phyloP scores from a whole-genome alignment of 1,139 yeast species.

The Geotrichum bryndzae region DNA sequence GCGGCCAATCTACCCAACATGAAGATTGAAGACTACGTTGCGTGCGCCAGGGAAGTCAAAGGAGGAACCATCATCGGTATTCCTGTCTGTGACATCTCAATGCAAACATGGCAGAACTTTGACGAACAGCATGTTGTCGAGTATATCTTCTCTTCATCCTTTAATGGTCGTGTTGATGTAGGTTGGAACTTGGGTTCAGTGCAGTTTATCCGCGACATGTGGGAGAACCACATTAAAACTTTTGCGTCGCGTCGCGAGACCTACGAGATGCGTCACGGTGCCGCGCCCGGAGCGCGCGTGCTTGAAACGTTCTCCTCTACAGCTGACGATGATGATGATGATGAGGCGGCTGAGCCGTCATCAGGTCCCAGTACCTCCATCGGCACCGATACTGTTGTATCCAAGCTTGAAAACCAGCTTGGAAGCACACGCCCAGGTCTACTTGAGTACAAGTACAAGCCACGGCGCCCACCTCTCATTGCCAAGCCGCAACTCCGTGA shows the following conservation, averaged over 20 bases:
- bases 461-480: constrained; percentile 70
- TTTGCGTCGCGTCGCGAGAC: constrained; percentile 45
- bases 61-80: constrained; percentile 80
- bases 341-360: not conserved
- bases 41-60: constrained; percentile 51
- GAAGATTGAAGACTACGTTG: constrained; percentile 50
- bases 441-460: constrained; percentile 47
- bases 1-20: constrained; percentile 45
- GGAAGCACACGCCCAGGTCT: constrained; percentile 4
- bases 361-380: not conserved
- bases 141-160: constrained; percentile 60
- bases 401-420: constrained; percentile 15
- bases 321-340: not conserved
- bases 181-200: constrained; percentile 92
- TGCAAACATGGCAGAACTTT: constrained; percentile 64
- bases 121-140: constrained; percentile 46
- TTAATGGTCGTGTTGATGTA: constrained; percentile 86
- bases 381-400: constrained; percentile 5
- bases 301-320: not conserved
- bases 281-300: constrained; percentile 4
- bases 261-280: constrained; percentile 22
- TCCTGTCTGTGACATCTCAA: constrained; percentile 67
- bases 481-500: constrained; percentile 87
- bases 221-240: constrained; percentile 66
- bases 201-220: constrained; percentile 88